These are phyloP conservation scores for Pythium coloratum DNA, from an alignment of 352 stramenopile species.

Conservation along the genomic window DNA sequence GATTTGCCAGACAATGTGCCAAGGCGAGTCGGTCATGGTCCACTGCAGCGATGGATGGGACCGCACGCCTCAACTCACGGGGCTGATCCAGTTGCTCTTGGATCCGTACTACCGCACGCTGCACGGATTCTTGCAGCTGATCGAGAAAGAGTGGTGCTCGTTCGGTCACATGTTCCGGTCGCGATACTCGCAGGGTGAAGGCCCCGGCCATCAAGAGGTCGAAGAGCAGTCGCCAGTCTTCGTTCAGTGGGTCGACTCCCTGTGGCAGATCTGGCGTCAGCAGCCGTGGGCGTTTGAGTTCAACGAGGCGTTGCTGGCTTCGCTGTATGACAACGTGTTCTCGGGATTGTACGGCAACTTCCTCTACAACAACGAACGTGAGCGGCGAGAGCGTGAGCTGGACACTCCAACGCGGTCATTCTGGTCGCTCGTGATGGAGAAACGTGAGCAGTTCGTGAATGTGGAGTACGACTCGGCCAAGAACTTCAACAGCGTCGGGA, in stretches of 20 bases:
- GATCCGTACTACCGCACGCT: conserved; percentile 98
- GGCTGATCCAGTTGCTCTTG: conserved; percentile 95
- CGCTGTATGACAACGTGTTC: conserved; percentile 96
- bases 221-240: conserved; percentile 99
- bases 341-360: conserved; percentile 97
- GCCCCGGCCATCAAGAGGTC: conserved; percentile 91
- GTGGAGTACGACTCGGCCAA: conserved; percentile 79
- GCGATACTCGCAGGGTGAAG: conserved; percentile 95
- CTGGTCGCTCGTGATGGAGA: conserved; percentile 65
- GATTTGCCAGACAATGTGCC: conserved; percentile 93
- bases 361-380: conserved; percentile 95
- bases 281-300: conserved; percentile 98
- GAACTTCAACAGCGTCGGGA: conserved; percentile 85
- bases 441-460: conserved; percentile 75
- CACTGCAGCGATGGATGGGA: conserved; percentile 99
- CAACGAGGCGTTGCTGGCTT: conserved; percentile 90
- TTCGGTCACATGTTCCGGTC: conserved; percentile 99
- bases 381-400: conserved; percentile 66
- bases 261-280: conserved; percentile 97
- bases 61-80: conserved; percentile 95
- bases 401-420: conserved; percentile 64
- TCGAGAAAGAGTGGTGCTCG: conserved; percentile 99
- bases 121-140: conserved; percentile 93
- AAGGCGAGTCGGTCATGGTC: conserved; percentile 95
- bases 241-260: conserved; percentile 97